A percentile compares a stretch with the other conserved stretches of the same genome.
phyloP scores from a whole-genome alignment of 2,329 filamentous ascomycete genomes.

The Xylariaceae sp. region DNA sequence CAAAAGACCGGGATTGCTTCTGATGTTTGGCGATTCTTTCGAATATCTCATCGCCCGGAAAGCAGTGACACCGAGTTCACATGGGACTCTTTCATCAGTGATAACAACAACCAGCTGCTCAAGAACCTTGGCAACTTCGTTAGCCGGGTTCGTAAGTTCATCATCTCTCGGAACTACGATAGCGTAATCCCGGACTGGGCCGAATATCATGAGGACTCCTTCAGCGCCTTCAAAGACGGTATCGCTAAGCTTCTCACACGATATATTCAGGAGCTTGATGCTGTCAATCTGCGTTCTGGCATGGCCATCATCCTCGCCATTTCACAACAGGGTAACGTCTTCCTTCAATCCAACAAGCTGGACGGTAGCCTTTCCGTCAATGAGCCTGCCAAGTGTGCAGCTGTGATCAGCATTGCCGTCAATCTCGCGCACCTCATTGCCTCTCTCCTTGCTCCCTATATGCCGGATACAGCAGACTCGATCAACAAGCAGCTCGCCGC shows the following conservation, averaged over 20 bases:
- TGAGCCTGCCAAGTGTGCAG: conserved; percentile 13
- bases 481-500: conserved; percentile 11
- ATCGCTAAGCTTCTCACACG: conserved; percentile 10
- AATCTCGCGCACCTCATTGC: conserved; percentile 14
- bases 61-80: conserved; percentile 11
- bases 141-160: conserved; percentile 11
- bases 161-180: conserved; percentile 10
- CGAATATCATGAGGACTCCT: conserved; percentile 8
- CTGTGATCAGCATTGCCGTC: conserved; percentile 11
- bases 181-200: conserved; percentile 9
- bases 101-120: conserved; percentile 10
- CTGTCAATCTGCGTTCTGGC: conserved; percentile 11
- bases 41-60: conserved; percentile 10
- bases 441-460: conserved; percentile 10
- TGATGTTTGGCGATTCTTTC: conserved; percentile 14
- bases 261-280: conserved; percentile 13
- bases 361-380: conserved; percentile 5
- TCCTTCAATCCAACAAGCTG: conserved; percentile 13
- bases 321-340: conserved; percentile 10
- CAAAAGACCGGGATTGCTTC: conserved; percentile 12
- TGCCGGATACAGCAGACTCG: conserved; percentile 11
- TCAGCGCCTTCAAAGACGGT: conserved; percentile 5
- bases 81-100: conserved; percentile 12
- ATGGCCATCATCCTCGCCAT: conserved; percentile 10
- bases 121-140: conserved; percentile 14